Evolutionary conservation across 306 rosid species (phyloP), one percentile per base, ranked within the genome.

Genomic region (Quillaja saponaria): DNA sequence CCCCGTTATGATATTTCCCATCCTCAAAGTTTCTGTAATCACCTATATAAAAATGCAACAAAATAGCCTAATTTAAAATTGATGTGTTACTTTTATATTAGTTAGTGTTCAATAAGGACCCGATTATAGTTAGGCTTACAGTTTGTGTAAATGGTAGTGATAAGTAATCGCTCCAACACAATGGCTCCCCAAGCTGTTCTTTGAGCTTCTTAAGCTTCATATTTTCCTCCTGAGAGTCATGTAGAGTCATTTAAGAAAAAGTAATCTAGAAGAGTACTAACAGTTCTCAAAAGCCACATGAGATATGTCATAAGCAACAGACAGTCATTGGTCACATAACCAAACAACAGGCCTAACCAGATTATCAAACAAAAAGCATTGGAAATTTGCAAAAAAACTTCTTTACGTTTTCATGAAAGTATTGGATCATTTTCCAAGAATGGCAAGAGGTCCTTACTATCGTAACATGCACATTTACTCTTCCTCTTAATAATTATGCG

Each of bases 111-210:
- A 38, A 57, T 28, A 35, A 52, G 31, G 17, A 56, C 38, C 17
- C 35, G 53, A 19, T 4, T 21, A 28, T 13, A 19, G 13, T 38
- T 39, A 31, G 25, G 11, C 85, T 82, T 84, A 88, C 99, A 42
- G 56, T 76, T 73, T 92, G 96, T 61, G 96, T 92, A 76, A 92
- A 92, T 71, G 95, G 78, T 59, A 92, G 69, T 47, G 94, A 86
- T 61, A 89, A 47, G 78, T 92, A 92, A 78, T 92, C 99, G 34
- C 72, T 86, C 94, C 95, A 88, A 66, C 71, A 67, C 71, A 89
- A 58, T 18, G 94, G 67, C 78, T 86, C 86, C 15, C 89, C 87
- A 64, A 76, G 75, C 74, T 85, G 78, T 63, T 78, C 81, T 75
- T 89, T 90, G 53, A 61, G 78, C 34, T 76, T 76, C 82, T 82